Evolutionary conservation across 768 basidiomycete genomes (phyloP).

Genomic region (Pisolithus sp.): DNA sequence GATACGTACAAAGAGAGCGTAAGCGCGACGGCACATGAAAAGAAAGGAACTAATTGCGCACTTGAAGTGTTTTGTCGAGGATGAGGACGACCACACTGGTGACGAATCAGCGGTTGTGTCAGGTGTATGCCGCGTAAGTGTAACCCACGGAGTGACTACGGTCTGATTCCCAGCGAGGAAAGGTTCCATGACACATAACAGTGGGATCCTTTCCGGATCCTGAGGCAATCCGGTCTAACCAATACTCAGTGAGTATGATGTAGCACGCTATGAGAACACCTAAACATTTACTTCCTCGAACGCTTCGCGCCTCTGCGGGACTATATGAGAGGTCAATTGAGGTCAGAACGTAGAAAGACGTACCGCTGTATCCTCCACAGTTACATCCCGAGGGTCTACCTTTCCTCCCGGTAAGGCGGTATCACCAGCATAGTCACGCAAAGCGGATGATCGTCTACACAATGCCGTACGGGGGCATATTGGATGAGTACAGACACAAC

Average conservation of each 20-base stretch:
- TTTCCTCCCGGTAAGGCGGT: slow-evolving; percentile 87
- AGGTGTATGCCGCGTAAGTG: background rate
- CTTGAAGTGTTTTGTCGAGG: slow-evolving; percentile 68
- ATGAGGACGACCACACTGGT: slow-evolving; percentile 79
- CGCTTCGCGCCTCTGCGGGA: slow-evolving; percentile 69
- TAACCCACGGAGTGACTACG: slow-evolving; percentile 77
- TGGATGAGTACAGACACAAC: background rate
- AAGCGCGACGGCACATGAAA: background rate
- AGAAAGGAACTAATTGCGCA: slow-evolving; percentile 24
- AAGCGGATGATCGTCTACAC: slow-evolving; percentile 60
- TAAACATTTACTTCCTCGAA: slow-evolving; percentile 68
- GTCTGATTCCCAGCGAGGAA: slow-evolving; percentile 66
- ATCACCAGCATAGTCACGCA: slow-evolving; percentile 79
- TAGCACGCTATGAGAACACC: background rate
- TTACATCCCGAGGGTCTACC: slow-evolving; percentile 59
- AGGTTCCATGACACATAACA: slow-evolving; percentile 75
- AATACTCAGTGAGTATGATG: background rate
- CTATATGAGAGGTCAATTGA: background rate
- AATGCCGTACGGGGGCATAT: background rate
- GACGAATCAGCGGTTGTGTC: background rate
- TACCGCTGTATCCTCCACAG: slow-evolving; percentile 78
- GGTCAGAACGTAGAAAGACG: background rate
- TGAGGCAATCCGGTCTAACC: slow-evolving; percentile 74
- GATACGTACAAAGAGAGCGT: background rate
- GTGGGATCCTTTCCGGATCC: slow-evolving; percentile 62